Base-by-base conservation (phyloP, 495 filamentous ascomycete species). In the Physcia stellaris region DNA sequence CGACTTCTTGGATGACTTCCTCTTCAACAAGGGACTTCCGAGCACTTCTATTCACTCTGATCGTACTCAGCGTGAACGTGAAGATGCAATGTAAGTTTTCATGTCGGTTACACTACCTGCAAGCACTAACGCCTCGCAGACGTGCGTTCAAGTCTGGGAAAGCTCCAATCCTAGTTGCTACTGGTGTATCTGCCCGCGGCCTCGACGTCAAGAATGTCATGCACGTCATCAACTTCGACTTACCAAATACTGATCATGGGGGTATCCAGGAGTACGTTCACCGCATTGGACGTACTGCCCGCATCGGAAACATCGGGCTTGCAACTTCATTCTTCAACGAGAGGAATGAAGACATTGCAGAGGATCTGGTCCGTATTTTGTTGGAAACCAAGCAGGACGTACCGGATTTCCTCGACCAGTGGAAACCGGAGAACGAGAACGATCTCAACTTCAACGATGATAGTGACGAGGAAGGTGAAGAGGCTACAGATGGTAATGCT, bases 261-360 rank as follows among this genome's bases (percentile, higher is more conserved):
- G 90, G 88, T 3, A 95, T 96, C 32, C 71, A 83, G 35, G 90
- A 96, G 50, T 96, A 98, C 50, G 71, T 81, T 39, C 90, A 98
- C 50, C 83, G 90, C 26, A 98, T 96, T 56, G 88, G 90, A 34
- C 86, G 90, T 40, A 98, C 90, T 45, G 90, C 82, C 32, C 83
- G 90, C 36, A 95, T 95, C 53, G 90, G 90, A 4, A 82, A 94
- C 35, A 67, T 70, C 32, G 90, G 90, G 13, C 59, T 86, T 11
- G 86, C 90, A 0, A 86, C 83, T 0, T 88, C 87, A 0, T 94
- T 98, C 60, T 95, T 80, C 64, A 84, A 76, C 49, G 69, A 75
- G 2, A 55, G 64, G 1, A 80, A 96, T 42, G 64, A 70, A 33
- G 71, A 77, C 6, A 56, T 96, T 19, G 86, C 73, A 0, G 52